A percentile compares a stretch with the other conserved stretches of the same genome.
These are phyloP conservation scores for Neurospora discreta DNA, from an alignment of 495 filamentous ascomycete genomes.

Conservation along the genomic window DNA sequence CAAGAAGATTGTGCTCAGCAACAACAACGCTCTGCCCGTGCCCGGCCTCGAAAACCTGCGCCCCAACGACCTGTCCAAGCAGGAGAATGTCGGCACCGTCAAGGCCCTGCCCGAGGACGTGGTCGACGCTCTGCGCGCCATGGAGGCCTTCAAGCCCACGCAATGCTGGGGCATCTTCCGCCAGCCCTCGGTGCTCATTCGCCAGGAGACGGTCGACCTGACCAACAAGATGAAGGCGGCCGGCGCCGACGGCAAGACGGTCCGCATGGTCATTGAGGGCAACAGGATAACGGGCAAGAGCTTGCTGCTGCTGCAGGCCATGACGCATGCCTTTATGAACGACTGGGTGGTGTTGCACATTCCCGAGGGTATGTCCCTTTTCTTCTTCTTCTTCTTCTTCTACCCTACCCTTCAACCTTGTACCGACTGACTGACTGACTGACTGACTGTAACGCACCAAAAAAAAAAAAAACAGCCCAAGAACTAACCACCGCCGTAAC, in stretches of 20 bases:
- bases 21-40: conserved; percentile 80
- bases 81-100: conserved; percentile 49
- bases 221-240: conserved; percentile 45
- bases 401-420: too few species aligned
- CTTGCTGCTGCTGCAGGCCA: conserved; percentile 71
- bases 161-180: conserved; percentile 85
- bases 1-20: conserved; percentile 83
- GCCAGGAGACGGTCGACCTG: conserved; percentile 63
- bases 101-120: conserved; percentile 55
- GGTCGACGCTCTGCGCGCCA: conserved; percentile 66
- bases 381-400: too few species aligned
- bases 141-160: conserved; percentile 81
- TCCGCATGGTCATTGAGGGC: conserved; percentile 62
- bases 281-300: conserved; percentile 71
- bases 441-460: too few species aligned
- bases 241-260: conserved; percentile 43
- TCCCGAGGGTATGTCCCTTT: conserved; percentile 59
- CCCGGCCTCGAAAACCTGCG: conserved; percentile 50
- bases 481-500: conserved; percentile 71
- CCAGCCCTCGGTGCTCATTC: conserved; percentile 62
- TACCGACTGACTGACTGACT: too few species aligned
- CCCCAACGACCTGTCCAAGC: conserved; percentile 40
- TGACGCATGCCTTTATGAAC: conserved; percentile 71
- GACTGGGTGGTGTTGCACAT: conserved; percentile 83
- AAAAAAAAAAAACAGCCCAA: too few species aligned